A percentile compares a stretch with the other conserved stretches of the same genome.
Conservation (phyloP, 2,329 filamentous ascomycete genomes). For the Diaporthe vaccinii region DNA sequence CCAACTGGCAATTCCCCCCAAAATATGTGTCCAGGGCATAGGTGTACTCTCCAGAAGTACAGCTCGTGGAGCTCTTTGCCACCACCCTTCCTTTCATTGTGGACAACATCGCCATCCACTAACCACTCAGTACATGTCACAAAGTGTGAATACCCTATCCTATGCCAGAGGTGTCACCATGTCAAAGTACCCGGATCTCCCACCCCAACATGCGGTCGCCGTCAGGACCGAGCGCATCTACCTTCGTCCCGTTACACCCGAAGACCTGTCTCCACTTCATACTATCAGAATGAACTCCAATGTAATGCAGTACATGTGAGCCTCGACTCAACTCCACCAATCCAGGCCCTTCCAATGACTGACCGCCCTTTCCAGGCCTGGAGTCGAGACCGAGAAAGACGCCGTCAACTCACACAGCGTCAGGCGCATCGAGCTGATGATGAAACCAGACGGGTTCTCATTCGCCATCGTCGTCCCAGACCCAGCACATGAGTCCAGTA, state of each 20-base stretch:
- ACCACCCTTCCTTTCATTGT: too few relatives aligned
- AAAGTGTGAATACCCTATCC: background rate
- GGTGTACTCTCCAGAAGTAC: background rate
- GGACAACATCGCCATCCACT: background rate
- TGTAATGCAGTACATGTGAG: conserved; percentile 35
- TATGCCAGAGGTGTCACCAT: background rate
- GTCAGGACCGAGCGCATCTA: conserved; percentile 12
- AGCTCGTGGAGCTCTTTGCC: background rate
- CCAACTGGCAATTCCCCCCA: conserved; percentile 6
- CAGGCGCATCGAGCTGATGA: conserved; percentile 32
- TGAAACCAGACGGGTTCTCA: conserved; percentile 24
- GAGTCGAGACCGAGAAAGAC: conserved; percentile 11
- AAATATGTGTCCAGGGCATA: background rate
- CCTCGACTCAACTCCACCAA: background rate
- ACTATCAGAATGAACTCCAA: conserved; percentile 20
- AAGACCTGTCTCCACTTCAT: conserved; percentile 23
- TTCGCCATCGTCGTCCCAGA: conserved; percentile 25
- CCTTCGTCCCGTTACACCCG: conserved; percentile 14
- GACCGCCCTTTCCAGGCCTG: background rate
- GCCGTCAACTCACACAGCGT: conserved; percentile 29
- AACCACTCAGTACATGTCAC: too few relatives aligned
- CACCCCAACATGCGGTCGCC: conserved; percentile 1
- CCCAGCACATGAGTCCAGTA: background rate
- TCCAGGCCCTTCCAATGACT: background rate
- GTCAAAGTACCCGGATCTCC: conserved; percentile 2